Evolutionary conservation across 257 asterid species (phyloP).

Genomic region (Osmanthus fragrans): DNA sequence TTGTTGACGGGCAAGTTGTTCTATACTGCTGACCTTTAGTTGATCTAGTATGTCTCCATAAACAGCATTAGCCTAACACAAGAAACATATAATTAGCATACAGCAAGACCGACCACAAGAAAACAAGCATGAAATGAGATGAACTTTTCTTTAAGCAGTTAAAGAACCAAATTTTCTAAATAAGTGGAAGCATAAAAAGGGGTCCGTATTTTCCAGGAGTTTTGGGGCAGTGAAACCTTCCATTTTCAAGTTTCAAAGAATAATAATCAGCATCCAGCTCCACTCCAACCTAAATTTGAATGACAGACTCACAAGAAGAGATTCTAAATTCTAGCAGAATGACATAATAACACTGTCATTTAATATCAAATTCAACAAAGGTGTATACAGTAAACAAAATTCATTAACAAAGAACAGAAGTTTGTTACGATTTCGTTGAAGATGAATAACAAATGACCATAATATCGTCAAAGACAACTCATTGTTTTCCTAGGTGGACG

Average conservation of each 20-base stretch:
- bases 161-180: background rate
- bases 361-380: background rate
- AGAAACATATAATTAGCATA: constrained; percentile 13
- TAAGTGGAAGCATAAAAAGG: background rate
- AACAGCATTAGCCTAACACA: constrained; percentile 69
- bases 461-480: background rate
- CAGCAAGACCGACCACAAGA: background rate
- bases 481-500: background rate
- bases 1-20: constrained; percentile 77
- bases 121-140: background rate
- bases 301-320: background rate
- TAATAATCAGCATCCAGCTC: background rate
- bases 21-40: constrained; percentile 57
- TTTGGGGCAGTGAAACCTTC: background rate
- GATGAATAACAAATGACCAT: background rate
- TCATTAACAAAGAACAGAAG: background rate
- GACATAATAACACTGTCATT: background rate
- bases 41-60: constrained; percentile 68
- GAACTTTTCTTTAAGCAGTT: background rate
- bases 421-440: background rate
- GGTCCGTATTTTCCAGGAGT: background rate
- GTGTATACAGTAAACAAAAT: background rate
- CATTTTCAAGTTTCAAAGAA: background rate
- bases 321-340: background rate
- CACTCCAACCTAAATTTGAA: background rate